These are phyloP conservation scores for Morella rubra DNA, from an alignment of 306 rosid species.

Conservation along the genomic window DNA sequence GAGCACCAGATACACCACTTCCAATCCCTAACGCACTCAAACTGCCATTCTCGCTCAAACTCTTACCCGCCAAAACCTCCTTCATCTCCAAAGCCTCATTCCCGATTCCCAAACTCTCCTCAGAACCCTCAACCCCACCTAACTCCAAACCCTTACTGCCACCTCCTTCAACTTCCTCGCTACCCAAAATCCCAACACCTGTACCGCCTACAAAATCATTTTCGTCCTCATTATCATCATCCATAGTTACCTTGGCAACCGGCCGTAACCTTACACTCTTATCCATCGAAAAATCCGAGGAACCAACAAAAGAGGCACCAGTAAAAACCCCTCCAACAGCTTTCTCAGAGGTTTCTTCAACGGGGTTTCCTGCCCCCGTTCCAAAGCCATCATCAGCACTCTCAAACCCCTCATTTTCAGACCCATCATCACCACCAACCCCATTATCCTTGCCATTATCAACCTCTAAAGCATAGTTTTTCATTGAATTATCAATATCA, in stretches of 20 bases:
- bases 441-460: constrained; percentile 13
- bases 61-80: constrained; percentile 16
- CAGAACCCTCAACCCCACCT: constrained; percentile 27
- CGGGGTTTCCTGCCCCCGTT: constrained; percentile 25
- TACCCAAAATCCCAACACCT: constrained; percentile 12
- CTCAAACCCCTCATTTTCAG: constrained; percentile 59
- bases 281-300: constrained; percentile 33
- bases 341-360: constrained; percentile 20
- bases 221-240: constrained; percentile 35
- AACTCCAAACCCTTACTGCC: constrained; percentile 15
- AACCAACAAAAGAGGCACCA: constrained; percentile 14
- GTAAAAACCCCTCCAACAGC: constrained; percentile 10
- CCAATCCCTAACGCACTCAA: constrained; percentile 33
- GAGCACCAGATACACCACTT: constrained; percentile 33
- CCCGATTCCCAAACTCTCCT: constrained; percentile 26
- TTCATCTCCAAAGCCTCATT: constrained; percentile 18
- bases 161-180: constrained; percentile 16
- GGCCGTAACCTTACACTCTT: constrained; percentile 39
- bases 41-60: constrained; percentile 8
- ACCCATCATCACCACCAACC: constrained; percentile 33
- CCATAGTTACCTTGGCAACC: constrained; percentile 48
- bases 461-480: constrained; percentile 11
- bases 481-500: constrained; percentile 10
- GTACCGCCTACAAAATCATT: constrained; percentile 12
- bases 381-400: constrained; percentile 66